Evolutionary conservation across 495 filamentous ascomycete genomes (phyloP), one percentile per base, ranked within the genome.

Genomic region (Wilcoxina mikolae): DNA sequence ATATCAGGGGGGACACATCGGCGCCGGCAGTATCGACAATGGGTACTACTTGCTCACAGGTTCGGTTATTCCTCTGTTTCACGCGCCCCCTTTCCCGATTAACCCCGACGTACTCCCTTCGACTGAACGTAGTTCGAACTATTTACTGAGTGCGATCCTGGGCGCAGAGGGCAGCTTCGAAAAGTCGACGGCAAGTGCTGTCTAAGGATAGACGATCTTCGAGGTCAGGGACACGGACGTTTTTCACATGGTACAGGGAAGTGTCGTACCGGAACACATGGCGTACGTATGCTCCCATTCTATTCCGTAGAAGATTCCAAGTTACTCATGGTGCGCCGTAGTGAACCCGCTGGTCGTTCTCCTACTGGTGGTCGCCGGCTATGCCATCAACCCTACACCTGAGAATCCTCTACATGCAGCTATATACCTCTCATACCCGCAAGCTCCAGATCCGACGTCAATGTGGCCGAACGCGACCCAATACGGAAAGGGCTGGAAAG

Each of bases 381-480:
- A 87, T 67, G 78, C 78, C 54, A 62, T 90, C 60, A 85, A 91
- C 67, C 93, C 91, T 10, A 81, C 74, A 54, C 69, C 81, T 38
- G 77, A 79, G 50, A 98, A 96, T 68, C 89, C 87, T 20, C 65
- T 96, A 63, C 76, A 89, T 70, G 75, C 73, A 68, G 90, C 86
- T 61, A 79, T 98, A 67, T 95, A 95, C 78, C 81, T 98, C 35
- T 94, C 93, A 43, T 98, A 98, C 69, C 76, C 78, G 29, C 73
- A 90, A 28, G 76, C 83, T 43, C 59, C 54, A 11, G 67, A 73
- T 44, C 61, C 71, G 15, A 74, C 66, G 5, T 67, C 73, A 27
- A 49, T 62, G 28, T 58, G 64, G n/a, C 65, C 69, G 10, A 67
- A 68, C 3, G 70, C 75, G 56, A 68, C 70, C 33, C 84, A 90